Evolutionary conservation across 2,329 filamentous ascomycete genomes (phyloP).

Genomic region (Alternaria brassicicola): DNA sequence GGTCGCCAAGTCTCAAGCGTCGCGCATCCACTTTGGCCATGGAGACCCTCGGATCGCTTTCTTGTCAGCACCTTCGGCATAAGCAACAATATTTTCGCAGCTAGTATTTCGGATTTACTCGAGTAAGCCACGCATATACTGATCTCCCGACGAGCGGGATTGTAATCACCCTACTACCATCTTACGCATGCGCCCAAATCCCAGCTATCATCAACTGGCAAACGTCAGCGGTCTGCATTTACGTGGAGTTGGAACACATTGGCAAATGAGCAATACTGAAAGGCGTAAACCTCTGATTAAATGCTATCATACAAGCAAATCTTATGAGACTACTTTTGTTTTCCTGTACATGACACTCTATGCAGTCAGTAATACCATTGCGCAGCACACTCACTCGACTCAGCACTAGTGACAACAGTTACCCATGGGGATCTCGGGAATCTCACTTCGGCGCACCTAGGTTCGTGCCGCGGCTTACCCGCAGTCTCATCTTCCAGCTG

Average conservation of each 20-base stretch:
- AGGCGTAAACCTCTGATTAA: neutral
- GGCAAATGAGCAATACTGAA: neutral
- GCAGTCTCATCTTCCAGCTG: conserved; percentile 13
- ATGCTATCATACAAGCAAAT: neutral
- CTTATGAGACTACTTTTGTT: neutral
- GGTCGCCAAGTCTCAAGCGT: neutral
- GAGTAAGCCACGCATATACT: neutral
- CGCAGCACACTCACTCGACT: neutral
- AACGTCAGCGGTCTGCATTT: neutral
- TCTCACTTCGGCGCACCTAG: conserved; percentile 6
- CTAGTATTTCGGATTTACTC: neutral
- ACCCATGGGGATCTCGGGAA: neutral
- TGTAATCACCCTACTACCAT: neutral
- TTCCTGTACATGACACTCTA: neutral
- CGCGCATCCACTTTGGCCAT: neutral
- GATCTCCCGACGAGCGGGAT: neutral
- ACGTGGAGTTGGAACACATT: neutral
- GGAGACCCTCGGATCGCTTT: neutral
- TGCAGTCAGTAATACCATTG: neutral
- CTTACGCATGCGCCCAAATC: neutral
- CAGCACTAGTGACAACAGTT: neutral
- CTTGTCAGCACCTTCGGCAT: neutral
- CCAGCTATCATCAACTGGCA: neutral
- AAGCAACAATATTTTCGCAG: neutral
- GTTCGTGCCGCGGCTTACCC: conserved; percentile 18